A percentile compares a stretch with the other conserved stretches of the same genome.
These are phyloP conservation scores for Phaeoacremonium minimum DNA, from an alignment of 2,329 filamentous ascomycete species.

Conservation along the genomic window DNA sequence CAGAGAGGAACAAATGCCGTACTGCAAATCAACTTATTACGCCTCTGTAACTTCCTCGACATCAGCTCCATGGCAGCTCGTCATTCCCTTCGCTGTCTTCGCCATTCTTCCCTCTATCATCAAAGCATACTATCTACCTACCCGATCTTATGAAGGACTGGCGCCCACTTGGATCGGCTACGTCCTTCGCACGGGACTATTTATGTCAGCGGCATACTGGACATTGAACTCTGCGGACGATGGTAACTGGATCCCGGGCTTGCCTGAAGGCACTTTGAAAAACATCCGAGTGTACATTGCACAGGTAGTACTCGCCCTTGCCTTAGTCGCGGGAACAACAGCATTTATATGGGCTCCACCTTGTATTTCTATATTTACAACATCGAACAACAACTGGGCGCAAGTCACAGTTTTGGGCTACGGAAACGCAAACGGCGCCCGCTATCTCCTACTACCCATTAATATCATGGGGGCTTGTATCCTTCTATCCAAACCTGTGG, in stretches of 20 bases:
- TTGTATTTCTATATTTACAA: conserved; percentile 67
- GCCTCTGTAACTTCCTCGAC: conserved; percentile 88
- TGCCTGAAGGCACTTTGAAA: conserved; percentile 63
- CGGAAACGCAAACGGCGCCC: conserved; percentile 85
- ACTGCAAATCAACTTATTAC: conserved; percentile 93
- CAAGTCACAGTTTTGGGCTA: conserved; percentile 83
- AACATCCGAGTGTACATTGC: conserved; percentile 71
- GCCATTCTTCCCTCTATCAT: conserved; percentile 69
- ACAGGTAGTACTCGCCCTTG: conserved; percentile 73
- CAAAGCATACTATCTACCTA: conserved; percentile 75
- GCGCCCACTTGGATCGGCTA: conserved; percentile 81
- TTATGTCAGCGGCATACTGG: conserved; percentile 81
- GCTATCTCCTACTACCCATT: conserved; percentile 79
- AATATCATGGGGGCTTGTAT: conserved; percentile 74
- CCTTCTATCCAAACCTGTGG: conserved; percentile 91
- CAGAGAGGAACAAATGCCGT: conserved; percentile 97
- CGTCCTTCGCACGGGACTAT: conserved; percentile 70
- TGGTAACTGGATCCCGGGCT: conserved; percentile 66
- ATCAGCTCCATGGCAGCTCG: conserved; percentile 84
- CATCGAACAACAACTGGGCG: conserved; percentile 34
- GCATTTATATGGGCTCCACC: conserved; percentile 85
- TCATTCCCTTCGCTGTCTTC: conserved; percentile 72
- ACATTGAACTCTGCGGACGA: conserved; percentile 85
- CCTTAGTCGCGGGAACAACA: conserved; percentile 77
- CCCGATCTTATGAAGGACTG: conserved; percentile 81